Base-by-base conservation (phyloP, 148 eudicot genomes). In the Selenicereus undatus region DNA sequence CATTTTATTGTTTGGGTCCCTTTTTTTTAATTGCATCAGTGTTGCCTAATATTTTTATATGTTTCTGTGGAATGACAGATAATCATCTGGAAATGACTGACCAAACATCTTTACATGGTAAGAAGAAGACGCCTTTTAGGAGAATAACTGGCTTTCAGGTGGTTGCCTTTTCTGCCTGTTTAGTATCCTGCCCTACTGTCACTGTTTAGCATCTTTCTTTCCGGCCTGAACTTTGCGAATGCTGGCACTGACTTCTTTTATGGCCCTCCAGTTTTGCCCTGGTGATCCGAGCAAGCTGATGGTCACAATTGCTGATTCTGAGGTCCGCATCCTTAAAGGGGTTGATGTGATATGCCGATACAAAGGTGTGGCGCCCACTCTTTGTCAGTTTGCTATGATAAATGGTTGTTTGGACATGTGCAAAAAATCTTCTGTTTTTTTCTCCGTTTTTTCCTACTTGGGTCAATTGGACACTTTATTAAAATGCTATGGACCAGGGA, bases 121-220 rank as follows among this genome's bases (percentile, higher is more conserved):
- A 93, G 81, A 95, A 93, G 88, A 95, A 93, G 84, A 77, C 91
- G 32, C 80, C 90, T n/a, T 79, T 86, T 81, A 88, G 88, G 83
- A 88, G 95, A 86, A 91, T 95, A 84, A 93, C 95, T 43, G 92
- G 94, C 68, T 88, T 95, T 84, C 96, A 95, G 98, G 98, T 94
- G 39, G 73, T n/a, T 79, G 79, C 20, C 72, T 75, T 81, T 32
- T 80, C 65, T 79, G 65, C 76, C 48, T 79, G 39, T 73, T 74
- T 43, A 13, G 1, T 64, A 51, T 56, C 18, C 24, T 24, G 1
- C 32, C 29, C 58, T 69, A 27, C 14, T 7, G 12, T 51, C 13
- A 6, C 26, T 26, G 30, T 76, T 75, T 35, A 29, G 17, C 76
- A 14, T 45, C 13, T 6, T 20, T 56, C 20, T 32, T n/a, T 30